Conservation (phyloP, 371 early-diverging fungal species). For the Saksenaea vasiformis region DNA sequence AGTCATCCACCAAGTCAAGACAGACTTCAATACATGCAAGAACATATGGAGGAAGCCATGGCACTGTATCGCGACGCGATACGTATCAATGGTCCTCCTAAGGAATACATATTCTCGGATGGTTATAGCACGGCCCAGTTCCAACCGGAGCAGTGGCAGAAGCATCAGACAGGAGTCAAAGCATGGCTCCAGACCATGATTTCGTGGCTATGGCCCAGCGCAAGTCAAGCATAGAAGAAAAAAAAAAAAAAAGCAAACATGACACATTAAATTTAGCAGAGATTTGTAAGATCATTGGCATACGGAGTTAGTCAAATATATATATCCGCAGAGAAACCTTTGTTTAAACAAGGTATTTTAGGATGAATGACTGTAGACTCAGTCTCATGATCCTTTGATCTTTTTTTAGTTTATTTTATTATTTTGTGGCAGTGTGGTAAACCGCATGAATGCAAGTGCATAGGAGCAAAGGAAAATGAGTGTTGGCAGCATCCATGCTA, state of each 20-base stretch:
- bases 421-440: too few species aligned
- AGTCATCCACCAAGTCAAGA: constrained; percentile 51
- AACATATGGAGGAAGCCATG: constrained; percentile 44
- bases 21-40: constrained; percentile 45
- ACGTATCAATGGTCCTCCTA: constrained; percentile 38
- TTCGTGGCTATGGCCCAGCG: background rate
- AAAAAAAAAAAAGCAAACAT: background rate
- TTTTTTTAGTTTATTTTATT: too few species aligned
- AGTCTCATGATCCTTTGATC: too few species aligned
- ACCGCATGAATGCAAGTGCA: too few species aligned
- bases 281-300: too few species aligned
- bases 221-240: background rate
- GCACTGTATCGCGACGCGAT: constrained; percentile 35
- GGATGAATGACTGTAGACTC: too few species aligned
- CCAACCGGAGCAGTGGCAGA: background rate
- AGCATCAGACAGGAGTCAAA: background rate
- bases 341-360: too few species aligned
- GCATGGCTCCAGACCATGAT: background rate
- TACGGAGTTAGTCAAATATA: too few species aligned
- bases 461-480: too few species aligned
- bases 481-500: too few species aligned
- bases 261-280: background rate
- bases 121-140: background rate
- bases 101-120: background rate
- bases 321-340: too few species aligned